Base-by-base conservation (phyloP, 306 rosid species). In the Vigna unguiculata region DNA sequence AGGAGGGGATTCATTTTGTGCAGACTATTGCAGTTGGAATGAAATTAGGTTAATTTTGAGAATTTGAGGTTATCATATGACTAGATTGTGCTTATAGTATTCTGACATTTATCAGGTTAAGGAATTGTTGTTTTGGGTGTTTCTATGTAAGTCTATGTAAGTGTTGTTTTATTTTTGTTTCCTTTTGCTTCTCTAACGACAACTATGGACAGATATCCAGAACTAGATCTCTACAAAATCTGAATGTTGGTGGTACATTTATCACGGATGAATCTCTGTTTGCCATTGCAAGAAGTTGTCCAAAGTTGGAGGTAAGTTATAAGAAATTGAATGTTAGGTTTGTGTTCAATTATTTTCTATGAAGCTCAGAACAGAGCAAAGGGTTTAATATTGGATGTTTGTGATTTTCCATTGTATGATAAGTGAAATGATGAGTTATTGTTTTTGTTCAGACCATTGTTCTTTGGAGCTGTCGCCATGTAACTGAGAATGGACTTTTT, bases 391-490 rank as follows among this genome's bases (percentile, higher is more conserved):
- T 11, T 38, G 11, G 3, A 22, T 52, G 24, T 40, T 43, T 65
- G 65, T 28, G 6, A 36, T 21, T 30, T 78, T 66, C 48, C 46
- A 58, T 21, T 74, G 72, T 59, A 36, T 41, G 13, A 78, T 65
- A 43, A 28, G 4, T 28, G 32, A 40, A 34, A 75, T 71, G 12
- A 20, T 57, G 53, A 71, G 6, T 70, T 49, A 9, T 73, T 48
- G 66, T 81, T 41, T 58, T 62, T 79, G 19, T 78, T 51, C 88
- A 95, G 97, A 88, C 91, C 24, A 82, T 90, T 72, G 90, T 89
- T 59, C 88, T 95, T 28, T 92, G 99, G 97, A 91, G 99, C 80
- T 92, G 99, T 79, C 93, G 89, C 24, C 97, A 95, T 20, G 93
- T 95, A 51, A 92, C 96, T 0, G 91, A 88, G 88, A 79, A 41